Conservation (phyloP, 352 stramenopile species). For the Pilasporangium apinafurcum region DNA sequence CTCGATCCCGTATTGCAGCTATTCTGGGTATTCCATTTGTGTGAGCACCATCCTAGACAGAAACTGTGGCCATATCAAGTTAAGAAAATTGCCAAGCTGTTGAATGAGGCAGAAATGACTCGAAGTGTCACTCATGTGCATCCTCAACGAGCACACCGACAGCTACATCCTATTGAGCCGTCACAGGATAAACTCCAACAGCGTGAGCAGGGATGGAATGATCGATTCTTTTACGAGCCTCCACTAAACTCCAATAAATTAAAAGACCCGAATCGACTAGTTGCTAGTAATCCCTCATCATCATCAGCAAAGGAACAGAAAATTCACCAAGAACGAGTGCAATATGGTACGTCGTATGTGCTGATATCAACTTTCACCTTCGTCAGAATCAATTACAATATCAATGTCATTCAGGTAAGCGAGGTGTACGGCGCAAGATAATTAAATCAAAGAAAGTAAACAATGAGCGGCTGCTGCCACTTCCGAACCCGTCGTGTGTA, state of each 20-base stretch:
- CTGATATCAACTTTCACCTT: too few species aligned
- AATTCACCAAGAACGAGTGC: conserved; percentile 40
- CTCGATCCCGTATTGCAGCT: background rate
- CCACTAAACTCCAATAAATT: conserved; percentile 43
- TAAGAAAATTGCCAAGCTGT: conserved; percentile 37
- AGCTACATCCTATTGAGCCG: conserved; percentile 29
- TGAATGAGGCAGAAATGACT: conserved; percentile 14
- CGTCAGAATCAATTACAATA: too few species aligned
- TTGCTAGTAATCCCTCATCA: conserved; percentile 10
- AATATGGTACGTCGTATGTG: conserved; percentile 32
- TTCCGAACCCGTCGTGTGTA: conserved; percentile 24
- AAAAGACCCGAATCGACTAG: conserved; percentile 13
- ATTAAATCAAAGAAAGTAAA: conserved; percentile 3
- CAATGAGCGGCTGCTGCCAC: conserved; percentile 19
- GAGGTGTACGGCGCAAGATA: conserved; percentile 8
- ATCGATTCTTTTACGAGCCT: conserved; percentile 57
- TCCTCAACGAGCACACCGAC: conserved; percentile 19
- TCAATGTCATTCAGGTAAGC: too few species aligned
- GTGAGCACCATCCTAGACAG: background rate
- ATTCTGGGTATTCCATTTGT: conserved; percentile 1
- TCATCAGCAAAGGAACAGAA: conserved; percentile 34
- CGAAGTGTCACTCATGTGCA: conserved; percentile 11
- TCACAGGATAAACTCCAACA: conserved; percentile 45
- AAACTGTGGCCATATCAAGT: conserved; percentile 32
- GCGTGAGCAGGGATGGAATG: conserved; percentile 69